Conservation (phyloP, 106 monocot genomes). For the Triglochin maritima region DNA sequence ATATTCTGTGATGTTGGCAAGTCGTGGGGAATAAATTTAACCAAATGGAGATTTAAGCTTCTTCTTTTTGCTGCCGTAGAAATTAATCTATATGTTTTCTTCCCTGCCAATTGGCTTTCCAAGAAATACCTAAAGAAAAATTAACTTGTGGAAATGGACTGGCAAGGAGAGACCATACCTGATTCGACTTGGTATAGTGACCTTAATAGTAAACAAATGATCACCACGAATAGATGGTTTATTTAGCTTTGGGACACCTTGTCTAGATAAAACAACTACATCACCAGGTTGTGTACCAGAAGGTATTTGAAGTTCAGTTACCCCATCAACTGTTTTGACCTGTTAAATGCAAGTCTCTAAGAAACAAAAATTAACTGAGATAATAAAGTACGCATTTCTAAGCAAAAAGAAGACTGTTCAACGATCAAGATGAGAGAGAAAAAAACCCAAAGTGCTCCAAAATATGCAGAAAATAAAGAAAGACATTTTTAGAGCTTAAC, state of each 20-base stretch:
- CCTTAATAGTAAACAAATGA: conserved; percentile 89
- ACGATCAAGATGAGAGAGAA: neutral
- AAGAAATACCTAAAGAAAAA: no score
- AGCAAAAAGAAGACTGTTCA: no score
- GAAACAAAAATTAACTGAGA: conserved; percentile 24
- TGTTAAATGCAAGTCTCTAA: conserved; percentile 44
- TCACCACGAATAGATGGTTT: conserved; percentile 95
- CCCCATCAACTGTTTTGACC: conserved; percentile 95
- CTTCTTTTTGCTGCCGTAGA: no score
- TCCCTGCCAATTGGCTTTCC: no score
- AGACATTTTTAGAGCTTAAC: no score
- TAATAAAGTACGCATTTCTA: neutral
- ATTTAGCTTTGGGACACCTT: conserved; percentile 88
- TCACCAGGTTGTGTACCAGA: conserved; percentile 95
- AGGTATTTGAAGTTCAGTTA: conserved; percentile 86
- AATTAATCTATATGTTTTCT: no score
- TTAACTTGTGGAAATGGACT: no score
- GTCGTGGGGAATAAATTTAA: no score
- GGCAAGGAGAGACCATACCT: conserved; percentile 27
- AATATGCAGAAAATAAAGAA: no score
- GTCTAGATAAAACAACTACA: conserved; percentile 66
- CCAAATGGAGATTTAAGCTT: no score
- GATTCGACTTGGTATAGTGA: conserved; percentile 83
- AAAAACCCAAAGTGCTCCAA: no score
- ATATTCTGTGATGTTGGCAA: no score